A percentile compares a stretch with the other conserved stretches of the same genome.
Evolutionary conservation across 2,329 filamentous ascomycete species (phyloP).

Genomic region (Aspergillus persii): DNA sequence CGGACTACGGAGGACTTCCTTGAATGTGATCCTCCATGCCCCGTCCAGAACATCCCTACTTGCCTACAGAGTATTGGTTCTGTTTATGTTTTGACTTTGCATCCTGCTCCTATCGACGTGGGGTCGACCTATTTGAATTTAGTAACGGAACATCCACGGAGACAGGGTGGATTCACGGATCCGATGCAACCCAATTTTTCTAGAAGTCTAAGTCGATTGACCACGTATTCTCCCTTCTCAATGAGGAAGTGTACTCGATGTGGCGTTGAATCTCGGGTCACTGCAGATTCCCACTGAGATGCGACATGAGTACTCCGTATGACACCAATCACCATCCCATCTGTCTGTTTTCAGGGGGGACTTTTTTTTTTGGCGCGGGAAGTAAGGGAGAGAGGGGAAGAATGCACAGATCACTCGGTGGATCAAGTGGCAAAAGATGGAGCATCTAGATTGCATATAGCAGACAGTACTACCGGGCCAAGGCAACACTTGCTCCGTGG

Average conservation of each 20-base stretch:
- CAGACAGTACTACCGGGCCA: neutral
- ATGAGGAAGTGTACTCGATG: neutral
- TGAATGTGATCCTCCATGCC: neutral
- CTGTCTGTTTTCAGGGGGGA: neutral
- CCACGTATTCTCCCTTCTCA: neutral
- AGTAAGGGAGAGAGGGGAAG: neutral
- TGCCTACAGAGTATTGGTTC: too few species aligned
- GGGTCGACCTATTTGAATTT: too few species aligned
- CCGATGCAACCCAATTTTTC: neutral
- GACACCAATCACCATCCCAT: neutral
- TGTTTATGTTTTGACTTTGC: too few species aligned
- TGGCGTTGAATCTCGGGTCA: slow-evolving; percentile 1
- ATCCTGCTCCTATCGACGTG: neutral
- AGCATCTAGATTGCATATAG: neutral
- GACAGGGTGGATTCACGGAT: neutral
- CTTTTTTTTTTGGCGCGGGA: neutral
- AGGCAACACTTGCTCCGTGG: neutral
- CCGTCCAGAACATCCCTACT: too few species aligned
- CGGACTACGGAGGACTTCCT: too few species aligned
- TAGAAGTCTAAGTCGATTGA: neutral
- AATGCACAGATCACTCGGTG: slow-evolving; percentile 1
- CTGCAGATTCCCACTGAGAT: slow-evolving; percentile 1
- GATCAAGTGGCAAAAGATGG: slow-evolving; percentile 1
- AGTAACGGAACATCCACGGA: neutral
- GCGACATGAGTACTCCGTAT: neutral